Evolutionary conservation across 2,329 filamentous ascomycete genomes (phyloP).

Genomic region (Nothophaeocryptopus gaeumannii): DNA sequence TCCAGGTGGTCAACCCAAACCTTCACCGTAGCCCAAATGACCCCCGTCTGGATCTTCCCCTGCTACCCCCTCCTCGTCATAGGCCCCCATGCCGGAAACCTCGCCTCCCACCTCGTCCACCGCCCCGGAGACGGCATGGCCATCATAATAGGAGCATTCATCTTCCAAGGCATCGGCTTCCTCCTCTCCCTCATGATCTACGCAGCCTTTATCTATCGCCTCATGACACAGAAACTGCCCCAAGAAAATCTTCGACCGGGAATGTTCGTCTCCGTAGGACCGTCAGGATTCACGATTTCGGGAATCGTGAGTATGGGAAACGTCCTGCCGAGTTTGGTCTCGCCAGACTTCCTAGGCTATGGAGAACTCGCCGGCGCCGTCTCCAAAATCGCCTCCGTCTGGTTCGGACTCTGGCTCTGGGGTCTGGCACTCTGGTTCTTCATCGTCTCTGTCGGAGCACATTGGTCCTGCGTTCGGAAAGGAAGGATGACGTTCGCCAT

Average conservation of each 20-base stretch:
- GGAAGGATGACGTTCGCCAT: constrained; percentile 71
- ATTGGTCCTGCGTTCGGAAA: constrained; percentile 63
- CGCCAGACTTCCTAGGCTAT: constrained; percentile 54
- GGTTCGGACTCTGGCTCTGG: constrained; percentile 76
- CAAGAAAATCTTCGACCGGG: constrained; percentile 72
- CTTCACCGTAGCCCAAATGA: constrained; percentile 78
- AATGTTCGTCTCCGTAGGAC: constrained; percentile 83
- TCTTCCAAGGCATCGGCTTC: constrained; percentile 64
- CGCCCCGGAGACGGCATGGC: constrained; percentile 44
- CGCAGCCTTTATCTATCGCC: constrained; percentile 75
- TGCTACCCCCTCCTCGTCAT: constrained; percentile 77
- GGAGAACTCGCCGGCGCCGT: constrained; percentile 55
- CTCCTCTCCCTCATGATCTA: constrained; percentile 74
- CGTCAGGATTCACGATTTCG: constrained; percentile 66
- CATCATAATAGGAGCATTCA: constrained; percentile 58
- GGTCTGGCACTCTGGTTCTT: constrained; percentile 83
- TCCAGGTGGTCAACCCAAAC: constrained; percentile 62
- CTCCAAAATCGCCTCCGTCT: constrained; percentile 56
- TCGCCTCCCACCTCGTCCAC: constrained; percentile 48
- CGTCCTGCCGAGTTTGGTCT: constrained; percentile 48
- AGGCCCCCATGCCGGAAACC: constrained; percentile 66
- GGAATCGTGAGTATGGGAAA: constrained; percentile 59
- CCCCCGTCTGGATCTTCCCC: constrained; percentile 83
- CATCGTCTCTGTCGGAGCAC: constrained; percentile 71
- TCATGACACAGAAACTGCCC: constrained; percentile 85